phyloP scores from a whole-genome alignment of 2,329 filamentous ascomycete species.

The Leptoxyphium fumago region DNA sequence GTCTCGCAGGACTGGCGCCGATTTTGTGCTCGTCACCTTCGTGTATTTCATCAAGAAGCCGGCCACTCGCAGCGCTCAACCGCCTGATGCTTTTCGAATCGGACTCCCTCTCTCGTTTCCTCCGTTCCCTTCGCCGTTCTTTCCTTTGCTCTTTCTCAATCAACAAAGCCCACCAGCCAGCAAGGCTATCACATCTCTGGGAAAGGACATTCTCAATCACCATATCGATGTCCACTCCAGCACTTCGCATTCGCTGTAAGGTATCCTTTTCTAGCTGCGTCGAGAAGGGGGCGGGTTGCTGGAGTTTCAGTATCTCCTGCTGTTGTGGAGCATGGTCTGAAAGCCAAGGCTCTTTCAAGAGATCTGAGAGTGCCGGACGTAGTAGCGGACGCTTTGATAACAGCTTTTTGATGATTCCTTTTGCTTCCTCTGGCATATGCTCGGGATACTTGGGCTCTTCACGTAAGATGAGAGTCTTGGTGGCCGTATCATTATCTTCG shows the following conservation, averaged over 20 bases:
- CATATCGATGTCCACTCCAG: conserved; percentile 84
- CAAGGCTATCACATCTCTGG: conserved; percentile 76
- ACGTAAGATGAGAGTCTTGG: conserved; percentile 68
- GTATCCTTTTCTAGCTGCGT: conserved; percentile 82
- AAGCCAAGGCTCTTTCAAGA: conserved; percentile 77
- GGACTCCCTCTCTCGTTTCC: conserved; percentile 68
- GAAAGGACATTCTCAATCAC: conserved; percentile 89
- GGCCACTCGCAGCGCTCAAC: conserved; percentile 77
- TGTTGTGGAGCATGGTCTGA: conserved; percentile 76
- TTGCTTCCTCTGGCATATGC: conserved; percentile 61
- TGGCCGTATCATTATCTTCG: conserved; percentile 85
- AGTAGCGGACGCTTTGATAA: conserved; percentile 81
- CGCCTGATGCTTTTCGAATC: conserved; percentile 68
- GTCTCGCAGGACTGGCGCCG: conserved; percentile 40
- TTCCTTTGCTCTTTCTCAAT: conserved; percentile 93
- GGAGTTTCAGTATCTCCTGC: conserved; percentile 72
- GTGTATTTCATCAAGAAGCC: conserved; percentile 66
- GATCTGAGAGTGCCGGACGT: conserved; percentile 67
- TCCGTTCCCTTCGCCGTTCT: conserved; percentile 61
- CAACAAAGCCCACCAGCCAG: conserved; percentile 90
- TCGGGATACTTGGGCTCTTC: conserved; percentile 79
- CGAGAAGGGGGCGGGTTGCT: conserved; percentile 68
- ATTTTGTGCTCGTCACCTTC: conserved; percentile 47
- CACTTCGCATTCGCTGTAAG: conserved; percentile 78
- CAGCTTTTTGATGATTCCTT: conserved; percentile 61